Evolutionary conservation across 257 asterid genomes (phyloP).

Genomic region (Jacaranda copaia): DNA sequence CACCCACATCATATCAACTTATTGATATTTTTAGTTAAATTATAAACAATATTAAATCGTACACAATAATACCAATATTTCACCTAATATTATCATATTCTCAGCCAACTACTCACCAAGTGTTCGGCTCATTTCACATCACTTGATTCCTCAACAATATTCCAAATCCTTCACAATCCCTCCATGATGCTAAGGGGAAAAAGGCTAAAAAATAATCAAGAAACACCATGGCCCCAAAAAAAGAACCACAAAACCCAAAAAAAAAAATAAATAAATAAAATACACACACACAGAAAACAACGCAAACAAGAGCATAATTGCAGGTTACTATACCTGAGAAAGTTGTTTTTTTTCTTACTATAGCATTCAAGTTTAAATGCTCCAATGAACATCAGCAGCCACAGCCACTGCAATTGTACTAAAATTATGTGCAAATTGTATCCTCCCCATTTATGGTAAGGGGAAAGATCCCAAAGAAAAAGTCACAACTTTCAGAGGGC

Average conservation of each 20-base stretch:
- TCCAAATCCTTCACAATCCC: not conserved
- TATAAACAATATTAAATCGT: too few species aligned
- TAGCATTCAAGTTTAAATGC: constrained; percentile 31
- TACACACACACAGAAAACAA: too few species aligned
- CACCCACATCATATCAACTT: too few species aligned
- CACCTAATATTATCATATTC: too few species aligned
- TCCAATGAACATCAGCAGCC: not conserved
- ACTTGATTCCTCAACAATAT: not conserved
- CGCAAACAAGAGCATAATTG: too few species aligned
- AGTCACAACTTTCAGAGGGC: constrained; percentile 22
- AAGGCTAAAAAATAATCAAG: not conserved
- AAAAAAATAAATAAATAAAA: not conserved
- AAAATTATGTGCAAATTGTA: constrained; percentile 36
- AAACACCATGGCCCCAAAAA: not conserved
- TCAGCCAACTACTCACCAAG: too few species aligned
- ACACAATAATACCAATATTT: too few species aligned
- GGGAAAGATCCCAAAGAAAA: constrained; percentile 2
- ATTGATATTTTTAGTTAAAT: too few species aligned
- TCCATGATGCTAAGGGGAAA: not conserved
- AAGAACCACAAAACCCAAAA: not conserved
- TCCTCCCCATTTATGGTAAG: constrained; percentile 11
- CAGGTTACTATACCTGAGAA: too few species aligned
- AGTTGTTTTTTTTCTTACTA: not conserved
- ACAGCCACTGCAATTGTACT: constrained; percentile 2
- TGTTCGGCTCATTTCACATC: too few species aligned